These are phyloP conservation scores for Suhomyces kunorum DNA, from an alignment of 1,139 yeast species.

Conservation along the genomic window DNA sequence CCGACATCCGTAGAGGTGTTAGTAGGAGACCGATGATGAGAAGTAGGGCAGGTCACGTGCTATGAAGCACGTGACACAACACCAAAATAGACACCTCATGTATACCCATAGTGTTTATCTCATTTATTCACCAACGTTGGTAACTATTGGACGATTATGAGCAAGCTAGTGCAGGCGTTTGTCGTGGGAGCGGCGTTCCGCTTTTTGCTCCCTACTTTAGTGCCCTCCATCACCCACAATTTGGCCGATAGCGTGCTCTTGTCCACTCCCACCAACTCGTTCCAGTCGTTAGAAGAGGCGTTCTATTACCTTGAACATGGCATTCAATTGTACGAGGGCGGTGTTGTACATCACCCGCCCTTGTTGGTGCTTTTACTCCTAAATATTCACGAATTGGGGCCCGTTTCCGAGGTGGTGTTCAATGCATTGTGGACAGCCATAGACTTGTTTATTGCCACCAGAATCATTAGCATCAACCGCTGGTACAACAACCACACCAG, in stretches of 20 bases:
- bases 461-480: conserved; percentile 41
- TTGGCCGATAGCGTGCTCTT: conserved; percentile 57
- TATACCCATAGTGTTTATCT: background rate
- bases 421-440: conserved; percentile 40
- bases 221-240: conserved; percentile 33
- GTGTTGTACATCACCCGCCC: conserved; percentile 86
- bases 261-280: conserved; percentile 77
- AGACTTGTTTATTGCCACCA: conserved; percentile 45
- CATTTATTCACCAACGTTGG: background rate
- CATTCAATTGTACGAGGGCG: conserved; percentile 76
- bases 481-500: conserved; percentile 41
- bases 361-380: conserved; percentile 56
- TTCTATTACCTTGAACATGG: conserved; percentile 62
- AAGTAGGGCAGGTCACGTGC: background rate
- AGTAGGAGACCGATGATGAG: background rate
- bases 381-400: conserved; percentile 27
- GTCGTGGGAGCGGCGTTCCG: conserved; percentile 35
- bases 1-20: conserved; percentile 6
- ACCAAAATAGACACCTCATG: conserved; percentile 4
- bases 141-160: conserved; percentile 6
- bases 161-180: conserved; percentile 23
- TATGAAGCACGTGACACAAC: background rate
- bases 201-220: conserved; percentile 33
- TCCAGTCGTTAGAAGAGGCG: conserved; percentile 73
- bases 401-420: conserved; percentile 19